Conservation (phyloP, 257 asterid species). For the Striga asiatica region DNA sequence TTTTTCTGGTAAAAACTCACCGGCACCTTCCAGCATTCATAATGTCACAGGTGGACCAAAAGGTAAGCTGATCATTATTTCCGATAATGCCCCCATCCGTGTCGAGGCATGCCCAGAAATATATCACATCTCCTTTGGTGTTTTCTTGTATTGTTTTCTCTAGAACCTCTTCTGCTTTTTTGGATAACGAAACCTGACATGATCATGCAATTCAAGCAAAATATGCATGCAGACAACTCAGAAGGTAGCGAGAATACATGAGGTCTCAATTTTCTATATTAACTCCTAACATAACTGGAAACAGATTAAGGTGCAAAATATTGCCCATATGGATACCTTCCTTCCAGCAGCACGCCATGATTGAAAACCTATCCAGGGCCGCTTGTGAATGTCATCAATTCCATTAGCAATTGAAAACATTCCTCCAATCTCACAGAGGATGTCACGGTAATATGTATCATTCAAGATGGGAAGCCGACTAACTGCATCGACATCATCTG, state of each 20-base stretch:
- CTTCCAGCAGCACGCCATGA: conserved; percentile 97
- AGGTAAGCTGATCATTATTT: conserved; percentile 57
- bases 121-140: conserved; percentile 71
- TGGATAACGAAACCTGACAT: conserved; percentile 67
- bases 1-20: conserved; percentile 34
- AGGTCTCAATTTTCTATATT: background rate
- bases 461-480: conserved; percentile 73
- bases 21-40: conserved; percentile 95
- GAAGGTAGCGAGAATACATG: conserved; percentile 4
- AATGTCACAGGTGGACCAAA: conserved; percentile 95
- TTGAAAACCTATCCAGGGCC: conserved; percentile 99
- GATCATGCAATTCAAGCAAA: conserved; percentile 10
- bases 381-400: conserved; percentile 79
- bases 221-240: conserved; percentile 10
- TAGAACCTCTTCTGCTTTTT: conserved; percentile 61
- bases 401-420: conserved; percentile 83
- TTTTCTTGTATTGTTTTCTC: conserved; percentile 64
- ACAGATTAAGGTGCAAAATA: background rate
- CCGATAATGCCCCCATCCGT: conserved; percentile 59
- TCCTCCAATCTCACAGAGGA: conserved; percentile 95
- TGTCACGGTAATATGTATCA: conserved; percentile 62
- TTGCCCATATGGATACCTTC: conserved; percentile 34
- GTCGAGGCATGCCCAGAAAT: conserved; percentile 72
- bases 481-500: conserved; percentile 97
- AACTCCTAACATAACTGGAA: background rate